Evolutionary conservation across 345 rosid species (phyloP).

Genomic region (Limnanthes douglasii): DNA sequence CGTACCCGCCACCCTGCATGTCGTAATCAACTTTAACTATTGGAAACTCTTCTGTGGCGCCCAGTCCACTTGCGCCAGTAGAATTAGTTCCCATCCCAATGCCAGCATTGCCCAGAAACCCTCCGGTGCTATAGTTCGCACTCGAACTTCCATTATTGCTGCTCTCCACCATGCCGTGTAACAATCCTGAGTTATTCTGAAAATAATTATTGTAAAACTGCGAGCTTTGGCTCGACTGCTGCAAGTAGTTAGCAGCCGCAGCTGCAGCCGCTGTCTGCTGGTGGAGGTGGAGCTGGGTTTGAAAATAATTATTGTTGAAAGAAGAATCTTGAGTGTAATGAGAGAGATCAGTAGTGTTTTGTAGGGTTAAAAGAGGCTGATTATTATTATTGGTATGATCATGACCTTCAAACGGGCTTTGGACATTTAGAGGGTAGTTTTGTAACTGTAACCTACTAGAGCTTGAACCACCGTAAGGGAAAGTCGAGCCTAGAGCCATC

Average conservation of each 20-base stretch:
- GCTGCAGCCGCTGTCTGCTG: constrained; percentile 29
- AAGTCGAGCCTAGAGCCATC: constrained; percentile 60
- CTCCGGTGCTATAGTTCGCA: constrained; percentile 32
- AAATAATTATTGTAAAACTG: constrained; percentile 59
- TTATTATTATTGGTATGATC: constrained; percentile 19
- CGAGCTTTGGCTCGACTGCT: constrained; percentile 26
- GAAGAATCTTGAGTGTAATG: constrained; percentile 45
- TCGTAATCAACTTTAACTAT: constrained; percentile 86
- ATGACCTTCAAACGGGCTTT: constrained; percentile 35
- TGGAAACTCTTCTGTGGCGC: constrained; percentile 37
- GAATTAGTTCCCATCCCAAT: constrained; percentile 39
- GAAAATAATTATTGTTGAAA: constrained; percentile 49
- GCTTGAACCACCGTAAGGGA: constrained; percentile 28
- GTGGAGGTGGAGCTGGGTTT: constrained; percentile 68
- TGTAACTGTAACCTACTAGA: constrained; percentile 43
- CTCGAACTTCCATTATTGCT: constrained; percentile 19
- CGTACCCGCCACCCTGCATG: constrained; percentile 50
- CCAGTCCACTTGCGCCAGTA: constrained; percentile 24
- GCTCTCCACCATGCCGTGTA: constrained; percentile 46
- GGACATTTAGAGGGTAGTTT: constrained; percentile 50
- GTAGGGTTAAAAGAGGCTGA: constrained; percentile 52
- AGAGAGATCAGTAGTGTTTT: constrained; percentile 54
- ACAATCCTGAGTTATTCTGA: constrained; percentile 50
- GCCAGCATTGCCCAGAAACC: constrained; percentile 40
- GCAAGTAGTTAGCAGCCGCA: constrained; percentile 19